These are phyloP conservation scores for Spathaspora arborariae DNA, from an alignment of 805 yeast species.

Conservation along the genomic window DNA sequence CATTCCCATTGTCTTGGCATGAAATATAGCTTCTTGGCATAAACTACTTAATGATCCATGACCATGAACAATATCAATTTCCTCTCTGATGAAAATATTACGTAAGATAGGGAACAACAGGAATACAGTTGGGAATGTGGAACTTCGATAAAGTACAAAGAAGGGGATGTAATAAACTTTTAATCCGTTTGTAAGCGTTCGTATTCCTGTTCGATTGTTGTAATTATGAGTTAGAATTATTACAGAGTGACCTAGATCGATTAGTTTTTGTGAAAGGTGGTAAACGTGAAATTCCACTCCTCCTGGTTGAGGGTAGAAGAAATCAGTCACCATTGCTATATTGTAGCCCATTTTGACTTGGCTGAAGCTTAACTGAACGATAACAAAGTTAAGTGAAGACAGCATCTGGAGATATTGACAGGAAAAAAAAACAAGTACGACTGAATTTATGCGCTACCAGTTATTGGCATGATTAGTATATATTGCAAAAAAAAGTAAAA, in stretches of 20 bases:
- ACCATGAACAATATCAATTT: slow-evolving; percentile 87
- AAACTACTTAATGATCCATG: slow-evolving; percentile 87
- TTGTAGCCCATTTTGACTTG: slow-evolving; percentile 23
- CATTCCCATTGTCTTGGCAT: slow-evolving; percentile 89
- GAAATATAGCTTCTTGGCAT: slow-evolving; percentile 89
- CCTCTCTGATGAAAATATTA: slow-evolving; percentile 80
- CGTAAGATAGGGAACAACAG: slow-evolving; percentile 82
- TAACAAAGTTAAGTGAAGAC: not conserved
- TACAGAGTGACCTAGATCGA: slow-evolving; percentile 80
- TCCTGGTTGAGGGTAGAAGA: slow-evolving; percentile 97
- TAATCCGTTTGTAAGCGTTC: slow-evolving; percentile 83
- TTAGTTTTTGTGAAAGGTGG: slow-evolving; percentile 81
- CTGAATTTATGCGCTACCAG: too few species aligned
- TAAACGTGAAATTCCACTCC: slow-evolving; percentile 96
- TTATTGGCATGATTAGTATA: too few species aligned
- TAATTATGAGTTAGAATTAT: slow-evolving; percentile 86
- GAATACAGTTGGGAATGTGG: slow-evolving; percentile 87
- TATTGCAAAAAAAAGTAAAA: too few species aligned
- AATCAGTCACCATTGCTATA: slow-evolving; percentile 83
- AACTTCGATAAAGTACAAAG: slow-evolving; percentile 72
- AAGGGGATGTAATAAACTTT: slow-evolving; percentile 91
- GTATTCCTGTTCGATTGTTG: slow-evolving; percentile 74
- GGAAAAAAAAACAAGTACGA: not conserved
- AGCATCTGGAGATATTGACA: not conserved
- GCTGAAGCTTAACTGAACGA: not conserved